Conservation (phyloP, 2,329 filamentous ascomycete species). For the Passalora sequoiae region DNA sequence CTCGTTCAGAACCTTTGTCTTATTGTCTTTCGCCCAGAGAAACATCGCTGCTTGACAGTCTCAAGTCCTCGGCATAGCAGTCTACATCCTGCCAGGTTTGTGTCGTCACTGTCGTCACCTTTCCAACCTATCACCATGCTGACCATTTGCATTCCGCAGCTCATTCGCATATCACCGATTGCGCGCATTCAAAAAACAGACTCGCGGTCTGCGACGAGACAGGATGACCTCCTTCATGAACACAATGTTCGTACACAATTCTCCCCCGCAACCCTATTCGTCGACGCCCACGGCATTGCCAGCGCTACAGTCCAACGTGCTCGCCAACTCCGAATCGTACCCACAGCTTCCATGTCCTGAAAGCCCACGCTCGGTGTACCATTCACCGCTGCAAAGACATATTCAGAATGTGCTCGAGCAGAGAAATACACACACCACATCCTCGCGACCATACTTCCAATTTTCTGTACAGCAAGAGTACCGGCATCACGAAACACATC, state of each 20-base stretch:
- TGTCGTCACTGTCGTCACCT: too few relatives aligned
- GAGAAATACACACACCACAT: constrained; percentile 8
- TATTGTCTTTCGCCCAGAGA: too few relatives aligned
- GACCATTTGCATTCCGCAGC: background rate
- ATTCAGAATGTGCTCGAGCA: constrained; percentile 27
- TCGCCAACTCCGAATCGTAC: constrained; percentile 40
- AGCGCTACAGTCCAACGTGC: constrained; percentile 40
- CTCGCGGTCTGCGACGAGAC: constrained; percentile 6
- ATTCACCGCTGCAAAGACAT: constrained; percentile 32
- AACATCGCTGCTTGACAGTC: too few relatives aligned
- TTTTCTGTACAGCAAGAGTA: constrained; percentile 18
- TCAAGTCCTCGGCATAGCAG: too few relatives aligned
- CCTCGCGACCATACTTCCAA: constrained; percentile 15
- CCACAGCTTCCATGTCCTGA: constrained; percentile 27
- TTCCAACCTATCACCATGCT: background rate
- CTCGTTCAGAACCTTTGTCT: too few relatives aligned
- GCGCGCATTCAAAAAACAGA: background rate
- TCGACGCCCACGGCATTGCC: constrained; percentile 36
- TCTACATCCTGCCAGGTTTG: too few relatives aligned
- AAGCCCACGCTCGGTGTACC: constrained; percentile 29
- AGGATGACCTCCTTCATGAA: constrained; percentile 74
- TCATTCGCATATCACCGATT: background rate
- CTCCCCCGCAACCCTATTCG: constrained; percentile 35
- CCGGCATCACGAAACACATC: constrained; percentile 24
- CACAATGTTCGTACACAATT: constrained; percentile 63